Conservation (phyloP, 768 basidiomycete species). For the Tulasnella sp. region DNA sequence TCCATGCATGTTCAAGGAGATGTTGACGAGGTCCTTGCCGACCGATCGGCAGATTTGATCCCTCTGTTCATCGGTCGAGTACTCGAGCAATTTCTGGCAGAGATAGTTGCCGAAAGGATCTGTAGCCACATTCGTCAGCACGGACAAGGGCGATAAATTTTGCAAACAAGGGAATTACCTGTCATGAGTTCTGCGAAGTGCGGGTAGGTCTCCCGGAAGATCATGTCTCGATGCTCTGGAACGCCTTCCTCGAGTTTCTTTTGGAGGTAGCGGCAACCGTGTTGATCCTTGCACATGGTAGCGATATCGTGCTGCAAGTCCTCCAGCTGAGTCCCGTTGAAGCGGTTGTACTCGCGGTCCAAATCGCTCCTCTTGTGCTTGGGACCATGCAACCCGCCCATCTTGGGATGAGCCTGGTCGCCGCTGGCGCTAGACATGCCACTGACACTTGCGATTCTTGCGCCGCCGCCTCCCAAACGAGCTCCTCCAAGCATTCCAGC, state of each 20-base stretch:
- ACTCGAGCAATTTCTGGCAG: slow-evolving; percentile 96
- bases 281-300: slow-evolving; percentile 94
- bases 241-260: slow-evolving; percentile 98
- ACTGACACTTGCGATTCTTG: slow-evolving; percentile 1
- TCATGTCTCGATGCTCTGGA: slow-evolving; percentile 97
- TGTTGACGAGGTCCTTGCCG: slow-evolving; percentile 93
- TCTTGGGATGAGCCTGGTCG: slow-evolving; percentile 55
- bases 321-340: slow-evolving; percentile 91
- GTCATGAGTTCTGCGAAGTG: slow-evolving; percentile 99
- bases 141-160: slow-evolving; percentile 10
- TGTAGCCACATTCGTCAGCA: slow-evolving; percentile 33
- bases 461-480: background rate
- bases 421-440: background rate
- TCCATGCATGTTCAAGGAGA: slow-evolving; percentile 99
- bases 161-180: slow-evolving; percentile 44
- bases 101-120: slow-evolving; percentile 99
- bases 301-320: slow-evolving; percentile 95
- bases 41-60: slow-evolving; percentile 97
- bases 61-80: slow-evolving; percentile 94
- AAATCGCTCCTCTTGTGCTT: slow-evolving; percentile 94
- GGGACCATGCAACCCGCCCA: slow-evolving; percentile 85
- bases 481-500: background rate
- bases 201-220: slow-evolving; percentile 95
- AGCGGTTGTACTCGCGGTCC: slow-evolving; percentile 78
- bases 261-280: slow-evolving; percentile 96